phyloP scores from a whole-genome alignment of 495 filamentous ascomycete genomes.

The Copromyces sp. region DNA sequence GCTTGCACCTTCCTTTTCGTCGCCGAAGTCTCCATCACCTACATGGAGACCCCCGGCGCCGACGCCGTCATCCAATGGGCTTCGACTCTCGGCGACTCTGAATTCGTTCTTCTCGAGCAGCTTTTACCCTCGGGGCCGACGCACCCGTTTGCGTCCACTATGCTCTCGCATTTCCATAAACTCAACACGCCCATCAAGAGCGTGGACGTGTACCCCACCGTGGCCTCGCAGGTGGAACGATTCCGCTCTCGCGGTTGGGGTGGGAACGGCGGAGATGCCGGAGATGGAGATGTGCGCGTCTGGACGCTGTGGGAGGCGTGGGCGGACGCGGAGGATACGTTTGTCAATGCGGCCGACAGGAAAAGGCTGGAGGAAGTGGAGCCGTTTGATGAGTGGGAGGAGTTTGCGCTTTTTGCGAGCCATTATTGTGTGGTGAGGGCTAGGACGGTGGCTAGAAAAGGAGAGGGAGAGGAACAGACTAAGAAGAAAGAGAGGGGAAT shows the following conservation, averaged over 20 bases:
- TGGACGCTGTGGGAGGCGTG: slow-evolving; percentile 70
- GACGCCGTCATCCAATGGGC: slow-evolving; percentile 66
- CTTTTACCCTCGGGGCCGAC: slow-evolving; percentile 63
- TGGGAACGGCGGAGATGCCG: slow-evolving; percentile 29
- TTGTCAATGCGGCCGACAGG: slow-evolving; percentile 47
- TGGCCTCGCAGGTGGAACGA: slow-evolving; percentile 51
- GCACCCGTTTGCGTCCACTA: slow-evolving; percentile 80
- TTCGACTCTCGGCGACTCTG: slow-evolving; percentile 52
- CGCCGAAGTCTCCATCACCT: slow-evolving; percentile 84
- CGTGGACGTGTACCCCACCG: slow-evolving; percentile 56
- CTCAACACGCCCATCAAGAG: slow-evolving; percentile 65
- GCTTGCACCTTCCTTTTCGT: slow-evolving; percentile 61
- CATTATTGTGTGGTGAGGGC: slow-evolving; percentile 82
- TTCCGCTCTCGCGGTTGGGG: slow-evolving; percentile 60
- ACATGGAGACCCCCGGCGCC: slow-evolving; percentile 71
- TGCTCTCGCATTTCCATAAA: slow-evolving; percentile 78
- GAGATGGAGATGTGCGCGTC: slow-evolving; percentile 31
- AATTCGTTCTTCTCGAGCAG: slow-evolving; percentile 85
- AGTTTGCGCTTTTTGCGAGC: slow-evolving; percentile 74
- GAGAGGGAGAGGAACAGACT: background rate
- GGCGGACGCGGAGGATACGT: slow-evolving; percentile 52
- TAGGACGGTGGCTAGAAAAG: slow-evolving; percentile 6
- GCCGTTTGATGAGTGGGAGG: slow-evolving; percentile 94
- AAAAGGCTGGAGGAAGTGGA: slow-evolving; percentile 54
- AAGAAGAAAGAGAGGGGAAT: background rate